These are phyloP conservation scores for Jamesozyma spencerorum DNA, from an alignment of 805 yeast genomes.

Conservation along the genomic window DNA sequence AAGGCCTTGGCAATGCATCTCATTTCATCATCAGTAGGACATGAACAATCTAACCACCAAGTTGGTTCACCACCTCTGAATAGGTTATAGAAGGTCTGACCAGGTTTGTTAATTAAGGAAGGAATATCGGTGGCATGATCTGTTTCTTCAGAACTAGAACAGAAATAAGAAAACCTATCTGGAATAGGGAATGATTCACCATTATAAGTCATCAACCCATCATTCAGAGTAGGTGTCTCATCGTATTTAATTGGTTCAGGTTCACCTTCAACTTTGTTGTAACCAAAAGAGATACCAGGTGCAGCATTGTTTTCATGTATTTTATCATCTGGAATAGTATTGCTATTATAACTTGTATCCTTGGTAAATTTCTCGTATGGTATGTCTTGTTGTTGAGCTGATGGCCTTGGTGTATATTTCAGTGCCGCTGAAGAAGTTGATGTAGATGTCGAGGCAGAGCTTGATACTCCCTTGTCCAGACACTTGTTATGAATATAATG, in stretches of 20 bases:
- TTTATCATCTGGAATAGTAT: too few species aligned
- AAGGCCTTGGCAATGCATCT: slow-evolving; percentile 84
- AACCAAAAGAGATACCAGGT: slow-evolving; percentile 35
- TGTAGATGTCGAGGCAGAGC: slow-evolving; percentile 26
- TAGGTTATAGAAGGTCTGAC: slow-evolving; percentile 52
- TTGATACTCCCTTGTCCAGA: slow-evolving; percentile 2
- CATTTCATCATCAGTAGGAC: slow-evolving; percentile 95
- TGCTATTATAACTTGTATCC: too few species aligned
- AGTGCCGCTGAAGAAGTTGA: slow-evolving; percentile 43
- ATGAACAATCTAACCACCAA: slow-evolving; percentile 94
- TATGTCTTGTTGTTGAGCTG: slow-evolving; percentile 5
- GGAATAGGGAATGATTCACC: slow-evolving; percentile 35
- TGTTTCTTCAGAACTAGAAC: slow-evolving; percentile 75
- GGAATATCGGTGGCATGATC: slow-evolving; percentile 84
- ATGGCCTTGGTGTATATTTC: slow-evolving; percentile 46
- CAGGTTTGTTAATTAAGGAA: slow-evolving; percentile 54
- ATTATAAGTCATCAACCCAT: neutral
- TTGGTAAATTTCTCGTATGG: too few species aligned
- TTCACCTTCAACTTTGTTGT: slow-evolving; percentile 20
- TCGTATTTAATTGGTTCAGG: too few species aligned
- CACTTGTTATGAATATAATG: too few species aligned
- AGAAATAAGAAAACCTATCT: slow-evolving; percentile 76
- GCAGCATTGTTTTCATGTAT: neutral
- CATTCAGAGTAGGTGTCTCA: neutral
- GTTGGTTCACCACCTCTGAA: slow-evolving; percentile 66